Base-by-base conservation (phyloP, 345 rosid species). In the Salix udensis region DNA sequence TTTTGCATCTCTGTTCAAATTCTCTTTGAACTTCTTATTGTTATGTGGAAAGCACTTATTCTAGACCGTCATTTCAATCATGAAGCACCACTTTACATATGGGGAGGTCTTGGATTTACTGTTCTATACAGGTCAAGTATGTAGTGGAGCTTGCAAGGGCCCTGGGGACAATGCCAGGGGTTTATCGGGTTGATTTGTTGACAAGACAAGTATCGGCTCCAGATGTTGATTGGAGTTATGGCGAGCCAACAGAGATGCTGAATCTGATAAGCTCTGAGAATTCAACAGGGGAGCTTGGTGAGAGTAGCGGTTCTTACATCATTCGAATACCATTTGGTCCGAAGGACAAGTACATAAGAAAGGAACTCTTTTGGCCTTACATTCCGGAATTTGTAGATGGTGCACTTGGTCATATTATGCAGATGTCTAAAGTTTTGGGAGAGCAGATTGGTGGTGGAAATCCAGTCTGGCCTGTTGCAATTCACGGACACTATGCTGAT, bases 401-500 rank as follows among this genome's bases (percentile, higher is more conserved):
- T 67, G 98, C 97, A 62, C 91, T 95, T 67, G 87, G 40, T 82
- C 97, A 95, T 79, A 83, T 95, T 70, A 93, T 90, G 67, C 97
- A 90, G 82, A 95, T 95, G 96, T 91, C 98, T 70, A 91, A 83
- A 78, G 98, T 93, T 81, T 90, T 95, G 16, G 97, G 97, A 37
- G 97, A 95, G 85, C 95, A 95, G 85, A 82, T 93, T 86, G 89
- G 92, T 76, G 80, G 81, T 53, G 97, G 98, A 77, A 91, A 88
- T 80, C 94, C 96, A 12, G 89, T 93, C 66, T 95, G 98, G 98
- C 98, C 98, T 53, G 82, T 88, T 75, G 96, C 96, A 53, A 91
- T 95, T 79, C 98, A 95, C 81, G 97, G 98, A 46, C 98, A 95
- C 77, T 95, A 93, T 81, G 98, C 98, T 48, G 97, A 95, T 88